Conservation (phyloP, 2,329 filamentous ascomycete species). For the Calonectria henricotiae region DNA sequence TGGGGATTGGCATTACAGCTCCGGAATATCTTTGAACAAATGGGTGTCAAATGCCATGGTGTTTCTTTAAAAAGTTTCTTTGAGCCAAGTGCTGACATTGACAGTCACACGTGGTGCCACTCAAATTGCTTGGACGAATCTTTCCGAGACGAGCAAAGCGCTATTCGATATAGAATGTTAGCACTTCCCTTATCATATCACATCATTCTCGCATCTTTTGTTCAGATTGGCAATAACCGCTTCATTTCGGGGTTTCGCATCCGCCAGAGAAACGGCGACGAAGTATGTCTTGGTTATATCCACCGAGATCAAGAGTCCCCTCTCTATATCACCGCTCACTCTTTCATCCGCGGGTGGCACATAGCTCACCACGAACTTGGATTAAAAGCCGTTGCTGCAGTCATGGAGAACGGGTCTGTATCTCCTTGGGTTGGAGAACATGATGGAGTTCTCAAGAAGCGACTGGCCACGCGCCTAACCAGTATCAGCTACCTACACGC, state of each 20-base stretch:
- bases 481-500: slow-evolving; percentile 15
- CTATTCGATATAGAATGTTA: neutral
- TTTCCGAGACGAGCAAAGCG: neutral
- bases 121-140: neutral
- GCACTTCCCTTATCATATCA: neutral
- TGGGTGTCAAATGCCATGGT: slow-evolving; percentile 4
- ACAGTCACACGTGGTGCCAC: slow-evolving; percentile 22
- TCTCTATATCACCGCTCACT: neutral
- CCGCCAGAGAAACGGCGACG: neutral
- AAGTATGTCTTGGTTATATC: slow-evolving; percentile 31
- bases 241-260: slow-evolving; percentile 34
- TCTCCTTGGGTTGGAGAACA: slow-evolving; percentile 36
- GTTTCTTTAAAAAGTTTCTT: neutral
- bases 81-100: slow-evolving; percentile 3
- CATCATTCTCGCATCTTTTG: slow-evolving; percentile 33
- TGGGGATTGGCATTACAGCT: slow-evolving; percentile 21
- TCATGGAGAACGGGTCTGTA: slow-evolving; percentile 6
- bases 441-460: slow-evolving; percentile 8
- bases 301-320: slow-evolving; percentile 15
- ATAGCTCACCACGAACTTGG: slow-evolving; percentile 21
- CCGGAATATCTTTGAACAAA: neutral
- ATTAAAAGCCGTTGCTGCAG: slow-evolving; percentile 24
- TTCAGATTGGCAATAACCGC: neutral
- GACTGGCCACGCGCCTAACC: neutral
- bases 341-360: slow-evolving; percentile 29